Conservation (phyloP, 306 rosid species). For the Cicer judaicum region DNA sequence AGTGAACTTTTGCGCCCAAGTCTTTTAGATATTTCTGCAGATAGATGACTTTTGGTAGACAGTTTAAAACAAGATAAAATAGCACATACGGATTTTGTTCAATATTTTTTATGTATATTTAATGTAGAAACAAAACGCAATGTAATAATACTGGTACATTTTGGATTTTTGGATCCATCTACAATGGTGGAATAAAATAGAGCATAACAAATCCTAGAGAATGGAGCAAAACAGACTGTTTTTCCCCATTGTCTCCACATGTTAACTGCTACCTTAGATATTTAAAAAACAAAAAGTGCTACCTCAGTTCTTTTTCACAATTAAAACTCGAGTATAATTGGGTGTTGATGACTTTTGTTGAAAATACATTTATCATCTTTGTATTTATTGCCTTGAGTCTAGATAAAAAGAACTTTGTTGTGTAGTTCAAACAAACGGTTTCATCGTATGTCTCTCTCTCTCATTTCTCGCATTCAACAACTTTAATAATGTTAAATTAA, state of each 20-base stretch:
- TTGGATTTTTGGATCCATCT: neutral
- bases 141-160: neutral
- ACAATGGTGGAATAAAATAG: neutral
- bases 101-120: slow-evolving; percentile 10
- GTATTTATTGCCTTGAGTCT: too few relatives aligned
- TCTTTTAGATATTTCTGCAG: slow-evolving; percentile 30
- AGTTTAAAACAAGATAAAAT: neutral
- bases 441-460: too few relatives aligned
- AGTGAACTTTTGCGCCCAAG: slow-evolving; percentile 21
- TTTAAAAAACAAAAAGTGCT: neutral
- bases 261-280: neutral
- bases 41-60: slow-evolving; percentile 2
- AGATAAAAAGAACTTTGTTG: too few relatives aligned
- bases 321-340: neutral
- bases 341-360: neutral
- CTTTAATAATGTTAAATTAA: slow-evolving; percentile 19
- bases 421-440: too few relatives aligned
- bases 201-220: neutral
- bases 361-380: too few relatives aligned
- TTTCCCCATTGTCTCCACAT: neutral
- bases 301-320: neutral
- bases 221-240: neutral
- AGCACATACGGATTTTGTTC: neutral
- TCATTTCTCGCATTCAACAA: too few relatives aligned
- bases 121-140: neutral